Evolutionary conservation across 192 early-diverging fungal species (phyloP), one percentile per base, ranked within the genome.

Genomic region (Podochytrium sp.): DNA sequence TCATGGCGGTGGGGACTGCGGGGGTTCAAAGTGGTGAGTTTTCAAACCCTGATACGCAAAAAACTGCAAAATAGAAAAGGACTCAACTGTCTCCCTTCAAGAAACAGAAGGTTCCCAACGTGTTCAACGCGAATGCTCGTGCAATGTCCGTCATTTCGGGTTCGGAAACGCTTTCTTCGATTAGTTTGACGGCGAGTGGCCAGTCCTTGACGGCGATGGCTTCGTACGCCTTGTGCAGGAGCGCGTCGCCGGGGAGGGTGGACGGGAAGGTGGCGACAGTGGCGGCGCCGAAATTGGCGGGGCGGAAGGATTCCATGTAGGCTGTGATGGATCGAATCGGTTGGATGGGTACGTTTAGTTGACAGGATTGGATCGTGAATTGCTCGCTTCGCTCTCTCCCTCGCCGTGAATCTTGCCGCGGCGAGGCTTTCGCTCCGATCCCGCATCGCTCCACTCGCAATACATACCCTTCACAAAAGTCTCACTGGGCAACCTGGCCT

Each of bases 291-390:
- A 52, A 77, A 30, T 71, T 81, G 2, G 77, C 86, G 52, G 82
- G 80, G 30, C 89, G 81, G 85, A 97, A 98, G 14, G 96, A 95
- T 75, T 98, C 96, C 76, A 99, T 87, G 79, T 96, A 99, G 2
- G 94, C 94, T 35, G 84, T 85, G 76, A 75, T n/a, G n/a, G n/a
- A n/a, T n/a, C n/a, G n/a, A n/a, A n/a, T n/a, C n/a, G n/a, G n/a
- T n/a, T n/a, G n/a, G n/a, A n/a, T n/a, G n/a, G n/a, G n/a, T n/a
- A n/a, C n/a, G n/a, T n/a, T n/a, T n/a, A n/a, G n/a, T n/a, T n/a
- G n/a, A n/a, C n/a, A n/a, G n/a, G n/a, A n/a, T n/a, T n/a, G n/a
- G n/a, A n/a, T n/a, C n/a, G n/a, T n/a, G n/a, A n/a, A n/a, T n/a
- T n/a, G n/a, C n/a, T n/a, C n/a, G n/a, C n/a, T n/a, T n/a, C n/a